Evolutionary conservation across 164 flowering plant genomes (phyloP).

Genomic region (Chimonanthus salicifolius): DNA sequence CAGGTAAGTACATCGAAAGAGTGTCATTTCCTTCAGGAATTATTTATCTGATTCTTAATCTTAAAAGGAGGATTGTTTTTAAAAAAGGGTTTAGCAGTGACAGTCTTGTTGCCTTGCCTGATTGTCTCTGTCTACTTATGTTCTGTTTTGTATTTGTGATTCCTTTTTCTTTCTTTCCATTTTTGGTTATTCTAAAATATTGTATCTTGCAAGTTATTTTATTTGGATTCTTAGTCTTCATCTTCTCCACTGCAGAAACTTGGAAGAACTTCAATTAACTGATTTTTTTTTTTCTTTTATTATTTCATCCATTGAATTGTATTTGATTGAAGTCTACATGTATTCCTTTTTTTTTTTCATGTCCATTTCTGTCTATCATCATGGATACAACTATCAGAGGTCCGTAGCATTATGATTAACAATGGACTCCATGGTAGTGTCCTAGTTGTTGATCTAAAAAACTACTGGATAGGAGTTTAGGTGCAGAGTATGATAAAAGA

Average conservation of each 20-base stretch:
- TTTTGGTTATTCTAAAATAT: not conserved
- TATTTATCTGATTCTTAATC: too few species aligned
- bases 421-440: too few species aligned
- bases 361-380: too few species aligned
- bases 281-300: not conserved
- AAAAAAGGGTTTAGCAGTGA: not conserved
- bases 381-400: too few species aligned
- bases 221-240: too few species aligned
- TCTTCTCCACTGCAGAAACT: not conserved
- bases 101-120: not conserved
- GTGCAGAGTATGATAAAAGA: too few species aligned
- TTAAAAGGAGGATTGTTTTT: too few species aligned
- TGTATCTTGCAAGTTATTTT: not conserved
- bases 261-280: not conserved
- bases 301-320: not conserved
- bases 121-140: not conserved
- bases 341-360: too few species aligned
- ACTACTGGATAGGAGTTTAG: too few species aligned
- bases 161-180: not conserved
- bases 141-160: not conserved
- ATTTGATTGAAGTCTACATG: not conserved
- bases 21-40: not conserved
- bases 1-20: too few species aligned
- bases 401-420: too few species aligned
- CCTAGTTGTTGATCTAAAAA: too few species aligned